phyloP scores from a whole-genome alignment of 345 rosid species.

The Arabis hirsuta region DNA sequence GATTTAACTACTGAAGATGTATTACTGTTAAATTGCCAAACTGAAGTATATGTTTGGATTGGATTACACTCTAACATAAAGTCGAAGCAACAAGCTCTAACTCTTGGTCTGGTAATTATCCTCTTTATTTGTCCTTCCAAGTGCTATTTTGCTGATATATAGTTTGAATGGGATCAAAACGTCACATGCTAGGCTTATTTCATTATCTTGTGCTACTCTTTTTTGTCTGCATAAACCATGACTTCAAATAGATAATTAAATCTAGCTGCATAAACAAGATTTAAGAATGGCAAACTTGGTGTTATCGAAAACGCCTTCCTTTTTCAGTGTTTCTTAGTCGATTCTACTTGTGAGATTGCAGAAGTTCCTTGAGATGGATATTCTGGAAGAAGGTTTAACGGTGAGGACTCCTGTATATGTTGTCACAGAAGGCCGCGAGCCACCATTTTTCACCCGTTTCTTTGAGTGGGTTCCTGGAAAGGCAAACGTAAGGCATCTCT shows the following conservation, averaged over 20 bases:
- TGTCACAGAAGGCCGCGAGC: conserved; percentile 78
- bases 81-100: conserved; percentile 58
- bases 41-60: conserved; percentile 72
- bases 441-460: conserved; percentile 74
- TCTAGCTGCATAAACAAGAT: neutral
- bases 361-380: conserved; percentile 69
- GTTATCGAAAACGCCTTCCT: neutral
- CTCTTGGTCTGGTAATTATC: conserved; percentile 63
- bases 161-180: too few species aligned
- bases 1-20: conserved; percentile 91
- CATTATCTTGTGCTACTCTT: too few species aligned
- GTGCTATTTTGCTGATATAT: neutral
- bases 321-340: conserved; percentile 15
- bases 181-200: too few species aligned
- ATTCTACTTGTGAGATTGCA: conserved; percentile 48
- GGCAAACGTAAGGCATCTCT: conserved; percentile 63
- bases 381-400: conserved; percentile 58
- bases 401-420: conserved; percentile 65
- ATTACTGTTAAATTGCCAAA: conserved; percentile 62
- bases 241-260: too few species aligned
- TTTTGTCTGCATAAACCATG: too few species aligned
- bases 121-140: conserved; percentile 6
- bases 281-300: neutral
- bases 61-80: conserved; percentile 60
- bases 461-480: conserved; percentile 76